Base-by-base conservation (phyloP, 2,329 filamentous ascomycete species). In the Monosporascus sp. region DNA sequence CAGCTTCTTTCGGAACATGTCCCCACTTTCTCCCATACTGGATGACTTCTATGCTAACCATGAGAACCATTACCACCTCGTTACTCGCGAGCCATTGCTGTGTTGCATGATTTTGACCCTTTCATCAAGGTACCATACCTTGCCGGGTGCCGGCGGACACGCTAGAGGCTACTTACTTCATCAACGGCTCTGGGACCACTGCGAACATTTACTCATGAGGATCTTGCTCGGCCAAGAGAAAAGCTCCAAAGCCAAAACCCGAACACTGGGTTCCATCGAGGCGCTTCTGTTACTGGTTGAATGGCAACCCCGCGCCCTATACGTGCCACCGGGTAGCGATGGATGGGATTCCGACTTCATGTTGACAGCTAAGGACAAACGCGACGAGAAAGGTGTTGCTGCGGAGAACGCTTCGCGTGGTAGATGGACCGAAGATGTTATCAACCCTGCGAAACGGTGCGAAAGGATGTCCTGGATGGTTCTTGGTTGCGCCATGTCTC, bases 381-480 rank as follows among this genome's bases (percentile, higher is more conserved):
- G 57, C 3, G 63, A 65, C 1, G 54, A 60, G 14, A 31, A 18
- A 17, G 37, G 34, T 15, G 50, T 22, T 17, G 44, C 47, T n/a
- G 38, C 38, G 18, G 53, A 48, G 20, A 39, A 50, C 3, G 34
- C 41, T 17, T 47, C 47, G 14, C 39, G 37, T 8, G 41, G 37
- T 2, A 49, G 41, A 31, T 80, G 78, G 75, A 66, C 78, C 1
- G 72, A 79, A 47, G 78, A 80, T 56, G 78, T 82, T 37, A 75
- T 81, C 41, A 73, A 79, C 41, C 78, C 79, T 2, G 76, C 79
- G 2, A 74, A 75, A 54, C 68, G 76, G 51, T 82, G 77, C 0
- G 79, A 82, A 58, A 74, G 79, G 3, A 82, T 83, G 79, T 82
- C 79, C 1, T 83, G 80, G 80, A 82, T 81, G 74, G 60, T 82